Conservation (phyloP, 352 stramenopile genomes). For the Pythium plurisporium region DNA sequence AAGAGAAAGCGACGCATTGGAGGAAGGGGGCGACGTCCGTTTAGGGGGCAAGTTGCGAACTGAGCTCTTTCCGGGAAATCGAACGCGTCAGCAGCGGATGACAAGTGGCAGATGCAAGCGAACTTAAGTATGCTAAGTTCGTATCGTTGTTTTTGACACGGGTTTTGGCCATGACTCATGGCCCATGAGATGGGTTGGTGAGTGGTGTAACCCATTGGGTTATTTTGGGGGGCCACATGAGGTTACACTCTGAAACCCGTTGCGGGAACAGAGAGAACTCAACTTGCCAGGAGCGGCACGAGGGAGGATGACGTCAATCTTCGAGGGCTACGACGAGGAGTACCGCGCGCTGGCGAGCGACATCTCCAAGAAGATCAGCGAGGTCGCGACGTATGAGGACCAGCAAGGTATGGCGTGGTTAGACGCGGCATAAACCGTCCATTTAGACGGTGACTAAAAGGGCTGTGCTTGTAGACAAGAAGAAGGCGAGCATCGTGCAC, state of each 20-base stretch:
- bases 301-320: slow-evolving; percentile 76
- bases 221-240: not conserved
- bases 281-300: no score
- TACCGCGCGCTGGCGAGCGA: slow-evolving; percentile 79
- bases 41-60: not conserved
- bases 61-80: not conserved
- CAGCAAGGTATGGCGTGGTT: slow-evolving; percentile 41
- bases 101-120: slow-evolving; percentile 14
- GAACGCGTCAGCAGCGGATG: slow-evolving; percentile 14
- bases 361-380: slow-evolving; percentile 87
- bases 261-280: not conserved
- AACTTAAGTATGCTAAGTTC: slow-evolving; percentile 18
- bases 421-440: no score
- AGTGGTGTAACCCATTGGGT: slow-evolving; percentile 1
- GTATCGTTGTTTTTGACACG: not conserved
- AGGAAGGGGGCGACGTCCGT: not conserved
- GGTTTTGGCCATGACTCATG: slow-evolving; percentile 12
- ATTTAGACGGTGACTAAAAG: not conserved
- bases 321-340: slow-evolving; percentile 87
- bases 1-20: slow-evolving; percentile 46
- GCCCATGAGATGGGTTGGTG: no score
- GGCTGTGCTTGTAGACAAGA: slow-evolving; percentile 52
- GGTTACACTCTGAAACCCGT: not conserved
- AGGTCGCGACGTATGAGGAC: slow-evolving; percentile 83
- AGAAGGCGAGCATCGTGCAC: slow-evolving; percentile 80